A percentile compares a stretch with the other conserved stretches of the same genome.
These are phyloP conservation scores for Helianthus tuberosus DNA, from an alignment of 129 eudicot species.

Conservation along the genomic window DNA sequence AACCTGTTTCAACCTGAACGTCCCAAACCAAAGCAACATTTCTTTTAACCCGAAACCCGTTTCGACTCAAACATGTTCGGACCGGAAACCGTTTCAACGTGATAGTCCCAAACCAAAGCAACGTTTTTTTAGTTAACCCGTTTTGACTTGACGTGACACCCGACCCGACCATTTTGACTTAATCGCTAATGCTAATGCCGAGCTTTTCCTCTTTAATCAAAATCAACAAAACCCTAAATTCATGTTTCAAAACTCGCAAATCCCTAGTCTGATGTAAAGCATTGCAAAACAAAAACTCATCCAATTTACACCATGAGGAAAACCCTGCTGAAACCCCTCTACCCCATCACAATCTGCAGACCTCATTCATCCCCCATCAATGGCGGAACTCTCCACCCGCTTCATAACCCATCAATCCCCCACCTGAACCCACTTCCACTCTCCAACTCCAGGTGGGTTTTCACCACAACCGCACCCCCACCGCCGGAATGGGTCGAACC, in stretches of 20 bases:
- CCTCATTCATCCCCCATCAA: constrained; percentile 23
- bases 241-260: background rate
- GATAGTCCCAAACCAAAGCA: no score
- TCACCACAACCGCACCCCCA: constrained; percentile 49
- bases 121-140: no score
- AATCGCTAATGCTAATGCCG: no score
- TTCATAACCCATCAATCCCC: constrained; percentile 21
- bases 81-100: no score
- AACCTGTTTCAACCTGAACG: no score
- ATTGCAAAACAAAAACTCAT: background rate
- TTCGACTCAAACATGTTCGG: no score
- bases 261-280: background rate
- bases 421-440: constrained; percentile 24
- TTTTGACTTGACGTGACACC: no score
- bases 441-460: constrained; percentile 40
- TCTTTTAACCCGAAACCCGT: no score
- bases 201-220: no score
- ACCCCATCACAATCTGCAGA: constrained; percentile 1
- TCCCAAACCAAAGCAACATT: no score
- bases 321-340: constrained; percentile 42
- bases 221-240: background rate
- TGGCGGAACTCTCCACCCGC: constrained; percentile 27
- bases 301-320: constrained; percentile 36
- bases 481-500: constrained; percentile 98
- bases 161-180: no score